Conservation (phyloP, 2,329 filamentous ascomycete species). For the Dactylellina haptotyla region DNA sequence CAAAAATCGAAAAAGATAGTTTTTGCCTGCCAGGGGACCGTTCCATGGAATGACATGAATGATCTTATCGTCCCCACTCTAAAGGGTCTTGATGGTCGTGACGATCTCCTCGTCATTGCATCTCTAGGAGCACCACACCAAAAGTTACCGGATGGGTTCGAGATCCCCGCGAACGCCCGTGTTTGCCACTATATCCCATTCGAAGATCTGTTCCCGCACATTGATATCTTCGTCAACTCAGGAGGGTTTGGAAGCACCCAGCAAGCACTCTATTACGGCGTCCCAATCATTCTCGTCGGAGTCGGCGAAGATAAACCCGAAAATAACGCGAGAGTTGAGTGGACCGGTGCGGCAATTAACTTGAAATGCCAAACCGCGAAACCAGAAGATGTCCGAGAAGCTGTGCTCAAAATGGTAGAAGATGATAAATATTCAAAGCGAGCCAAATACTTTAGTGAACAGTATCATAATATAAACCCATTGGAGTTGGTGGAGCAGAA, state of each 20-base stretch:
- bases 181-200: constrained; percentile 66
- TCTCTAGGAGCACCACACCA: constrained; percentile 59
- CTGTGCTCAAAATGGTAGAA: constrained; percentile 22
- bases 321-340: constrained; percentile 62
- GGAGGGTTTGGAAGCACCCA: constrained; percentile 66
- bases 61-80: constrained; percentile 65
- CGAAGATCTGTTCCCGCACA: constrained; percentile 63
- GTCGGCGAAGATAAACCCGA: constrained; percentile 62
- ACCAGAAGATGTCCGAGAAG: constrained; percentile 59
- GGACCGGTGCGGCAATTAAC: constrained; percentile 64
- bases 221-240: constrained; percentile 64
- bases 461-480: constrained; percentile 41
- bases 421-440: constrained; percentile 32
- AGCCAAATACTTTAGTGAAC: constrained; percentile 37
- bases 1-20: constrained; percentile 63
- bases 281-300: constrained; percentile 66
- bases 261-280: constrained; percentile 64
- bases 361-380: constrained; percentile 60
- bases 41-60: constrained; percentile 60
- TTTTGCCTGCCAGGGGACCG: constrained; percentile 66
- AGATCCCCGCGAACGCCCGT: constrained; percentile 62
- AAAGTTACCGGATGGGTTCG: constrained; percentile 57
- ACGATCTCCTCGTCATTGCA: constrained; percentile 63
- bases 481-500: constrained; percentile 39
- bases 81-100: constrained; percentile 61